Evolutionary conservation across 2,329 filamentous ascomycete species (phyloP), one percentile per base, ranked within the genome.

Genomic region (Polychaeton citri): DNA sequence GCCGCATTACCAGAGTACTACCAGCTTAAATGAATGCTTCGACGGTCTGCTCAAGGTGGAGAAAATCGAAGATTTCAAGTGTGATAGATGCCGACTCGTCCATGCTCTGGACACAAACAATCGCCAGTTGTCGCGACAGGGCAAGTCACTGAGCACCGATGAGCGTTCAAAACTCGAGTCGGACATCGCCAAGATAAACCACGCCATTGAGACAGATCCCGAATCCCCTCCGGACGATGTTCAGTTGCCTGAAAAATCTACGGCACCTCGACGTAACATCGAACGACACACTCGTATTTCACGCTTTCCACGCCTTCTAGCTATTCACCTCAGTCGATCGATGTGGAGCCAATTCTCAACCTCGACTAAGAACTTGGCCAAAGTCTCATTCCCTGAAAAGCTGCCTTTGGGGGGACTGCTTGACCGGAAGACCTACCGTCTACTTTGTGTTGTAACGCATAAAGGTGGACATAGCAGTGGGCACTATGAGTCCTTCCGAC

Each of bases 381-480:
- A 94, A 56, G 87, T 98, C 2, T 67, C 81, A 0, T 98, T 96
- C 50, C 87, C 87, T 0, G 88, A 96, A 58, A 71, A 72, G n/a
- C 61, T 98, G 2, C 75, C 82, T 0, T 65, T 98, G 3, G 90
- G 90, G 1, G 77, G 85, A 1, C 64, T 96, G 17, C 61, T 90
- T 30, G 72, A 81, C 38, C 77, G 81, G 51, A 81, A 77, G 44
- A 80, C 74, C 53, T 98, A 95, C 60, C 84, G 79, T 49, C 68
- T 98, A 4, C 71, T 93, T 0, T 85, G 81, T 9, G 74, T 93
- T 21, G 85, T 98, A 21, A 93, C 84, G 16, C 90, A 98, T 55
- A 93, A 93, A 52, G 90, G 90, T 24, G 92, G 83, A 43, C 90
- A 98, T 56, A 80, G 94, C 53, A 94, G 86, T 50, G 90, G 90